phyloP scores from a whole-genome alignment of 495 filamentous ascomycete species.

The Trichoderma asperelloides region DNA sequence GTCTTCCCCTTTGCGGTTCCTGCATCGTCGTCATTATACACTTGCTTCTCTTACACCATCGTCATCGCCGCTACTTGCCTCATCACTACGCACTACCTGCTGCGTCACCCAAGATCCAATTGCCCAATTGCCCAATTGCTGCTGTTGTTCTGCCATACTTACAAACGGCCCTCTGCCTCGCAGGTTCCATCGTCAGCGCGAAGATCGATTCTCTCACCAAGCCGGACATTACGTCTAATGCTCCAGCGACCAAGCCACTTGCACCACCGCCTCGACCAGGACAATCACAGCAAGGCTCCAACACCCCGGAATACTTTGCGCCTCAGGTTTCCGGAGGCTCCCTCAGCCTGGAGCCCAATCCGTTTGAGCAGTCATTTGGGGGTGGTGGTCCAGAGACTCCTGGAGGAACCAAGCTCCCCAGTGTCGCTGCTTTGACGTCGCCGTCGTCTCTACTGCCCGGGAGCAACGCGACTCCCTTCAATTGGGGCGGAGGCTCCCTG shows the following conservation, averaged over 20 bases:
- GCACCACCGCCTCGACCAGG: constrained; percentile 73
- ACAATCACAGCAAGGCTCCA: constrained; percentile 38
- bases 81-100: neutral
- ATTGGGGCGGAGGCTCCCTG: constrained; percentile 76
- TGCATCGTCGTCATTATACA: constrained; percentile 7
- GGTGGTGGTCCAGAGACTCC: constrained; percentile 65
- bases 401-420: constrained; percentile 80
- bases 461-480: constrained; percentile 55
- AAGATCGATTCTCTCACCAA: constrained; percentile 29
- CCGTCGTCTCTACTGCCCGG: constrained; percentile 73
- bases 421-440: constrained; percentile 85
- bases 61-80: neutral
- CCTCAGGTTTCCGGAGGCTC: constrained; percentile 44
- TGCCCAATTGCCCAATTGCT: neutral
- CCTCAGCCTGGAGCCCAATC: constrained; percentile 80
- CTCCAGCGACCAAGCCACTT: constrained; percentile 48
- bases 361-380: constrained; percentile 89
- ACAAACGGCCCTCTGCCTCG: constrained; percentile 12
- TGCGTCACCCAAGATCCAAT: neutral
- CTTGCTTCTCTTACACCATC: neutral
- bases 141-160: constrained; percentile 11
- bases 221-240: constrained; percentile 28
- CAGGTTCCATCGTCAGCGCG: constrained; percentile 25
- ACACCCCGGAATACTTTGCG: constrained; percentile 74
- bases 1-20: neutral